Base-by-base conservation (phyloP, 768 basidiomycete genomes). In the Naganishia randhawae region DNA sequence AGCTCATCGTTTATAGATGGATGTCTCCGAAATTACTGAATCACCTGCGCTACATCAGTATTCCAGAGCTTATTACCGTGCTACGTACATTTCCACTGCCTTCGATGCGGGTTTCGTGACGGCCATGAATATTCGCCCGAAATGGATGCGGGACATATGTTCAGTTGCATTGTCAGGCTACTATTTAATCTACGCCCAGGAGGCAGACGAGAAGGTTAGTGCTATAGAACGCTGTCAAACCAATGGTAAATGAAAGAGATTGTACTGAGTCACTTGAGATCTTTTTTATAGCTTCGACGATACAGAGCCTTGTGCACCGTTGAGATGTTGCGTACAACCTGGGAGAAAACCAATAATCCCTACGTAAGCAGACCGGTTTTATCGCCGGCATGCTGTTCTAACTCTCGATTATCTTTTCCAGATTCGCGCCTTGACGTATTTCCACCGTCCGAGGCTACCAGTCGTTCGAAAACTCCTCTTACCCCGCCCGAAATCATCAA, bases 41-140 rank as follows among this genome's bases (percentile, higher is more conserved):
- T 27, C 45, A 1, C 16, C 27, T 37, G 4, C 27, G 33, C 9
- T 35, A 3, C 32, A 2, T 33, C 63, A 93, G 92, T 95, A 96
- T 76, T 90, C 92, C 3, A 85, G 90, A 0, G 89, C 91, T 1
- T 96, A 93, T 80, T 95, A 94, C 81, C 89, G 96, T 29, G 95
- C 93, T 9, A 95, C 94, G 62, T 99, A 93, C 89, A 88, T 99
- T 67, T 86, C 81, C 55, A 95, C 91, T 0, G 94, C 93, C 1
- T 83, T 97, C n/a, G 96, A 99, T 77, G 92, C 94, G 2, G 96
- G 94, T 0, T 97, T 98, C 76, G 93, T 93, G 0, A 93, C 93
- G 0, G 94, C 95, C 14, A 92, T 95, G 90, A 83, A 86, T 1
- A 91, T 99, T 66, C 86, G 89, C 16, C 90, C 91, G 3, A 91